Conservation (phyloP, 2,329 filamentous ascomycete species). For the Trichoderma sp. region DNA sequence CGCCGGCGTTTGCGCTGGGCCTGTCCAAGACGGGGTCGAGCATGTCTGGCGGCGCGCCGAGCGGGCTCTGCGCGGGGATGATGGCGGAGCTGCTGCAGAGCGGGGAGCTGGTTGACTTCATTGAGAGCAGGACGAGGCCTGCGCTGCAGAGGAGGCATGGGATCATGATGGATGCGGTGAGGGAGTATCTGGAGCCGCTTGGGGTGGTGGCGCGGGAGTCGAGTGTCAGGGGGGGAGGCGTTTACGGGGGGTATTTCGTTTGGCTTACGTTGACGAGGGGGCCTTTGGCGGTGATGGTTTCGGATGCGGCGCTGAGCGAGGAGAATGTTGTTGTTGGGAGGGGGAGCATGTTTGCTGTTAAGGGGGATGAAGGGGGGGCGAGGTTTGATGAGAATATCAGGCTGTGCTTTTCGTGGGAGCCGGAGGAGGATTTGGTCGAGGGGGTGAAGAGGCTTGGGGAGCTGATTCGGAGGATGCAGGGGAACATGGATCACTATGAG, state of each 20-base stretch:
- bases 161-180: slow-evolving; percentile 61
- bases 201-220: slow-evolving; percentile 53
- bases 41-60: slow-evolving; percentile 60
- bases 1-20: slow-evolving; percentile 55
- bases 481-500: slow-evolving; percentile 37
- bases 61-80: slow-evolving; percentile 56
- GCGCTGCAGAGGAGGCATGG: slow-evolving; percentile 50
- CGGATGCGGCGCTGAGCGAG: slow-evolving; percentile 58
- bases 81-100: slow-evolving; percentile 51
- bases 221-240: slow-evolving; percentile 45
- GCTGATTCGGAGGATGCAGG: slow-evolving; percentile 45
- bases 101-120: slow-evolving; percentile 49
- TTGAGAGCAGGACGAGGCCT: slow-evolving; percentile 48
- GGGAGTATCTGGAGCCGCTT: slow-evolving; percentile 61
- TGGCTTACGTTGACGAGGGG: slow-evolving; percentile 68
- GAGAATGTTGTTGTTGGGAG: slow-evolving; percentile 69
- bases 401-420: slow-evolving; percentile 74
- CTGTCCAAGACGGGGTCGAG: slow-evolving; percentile 57
- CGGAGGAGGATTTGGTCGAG: slow-evolving; percentile 65
- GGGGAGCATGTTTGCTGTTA: slow-evolving; percentile 70
- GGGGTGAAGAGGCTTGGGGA: slow-evolving; percentile 65
- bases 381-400: slow-evolving; percentile 63
- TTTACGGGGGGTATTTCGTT: slow-evolving; percentile 83
- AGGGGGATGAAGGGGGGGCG: slow-evolving; percentile 55
- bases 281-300: slow-evolving; percentile 57